These are phyloP conservation scores for Begonia loranthoides DNA, from an alignment of 306 rosid species.

Conservation along the genomic window DNA sequence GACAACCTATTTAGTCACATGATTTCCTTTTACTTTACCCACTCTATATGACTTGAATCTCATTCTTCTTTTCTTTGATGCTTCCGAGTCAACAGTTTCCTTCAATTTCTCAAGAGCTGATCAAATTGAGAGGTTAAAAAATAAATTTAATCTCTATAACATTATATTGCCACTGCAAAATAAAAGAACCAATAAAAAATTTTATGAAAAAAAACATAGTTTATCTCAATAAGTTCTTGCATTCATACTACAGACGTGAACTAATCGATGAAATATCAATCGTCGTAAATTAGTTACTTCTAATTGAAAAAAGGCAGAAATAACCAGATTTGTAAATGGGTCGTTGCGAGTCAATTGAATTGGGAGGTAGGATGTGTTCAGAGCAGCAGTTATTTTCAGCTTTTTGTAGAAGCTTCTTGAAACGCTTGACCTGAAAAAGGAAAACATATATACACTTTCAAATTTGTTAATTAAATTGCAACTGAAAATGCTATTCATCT, in stretches of 20 bases:
- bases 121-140: background rate
- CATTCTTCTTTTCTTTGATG: slow-evolving; percentile 31
- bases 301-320: slow-evolving; percentile 8
- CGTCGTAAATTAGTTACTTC: background rate
- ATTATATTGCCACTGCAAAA: background rate
- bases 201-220: background rate
- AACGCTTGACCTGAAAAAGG: slow-evolving; percentile 50
- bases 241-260: too few relatives aligned
- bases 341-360: slow-evolving; percentile 43
- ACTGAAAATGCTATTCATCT: too few relatives aligned
- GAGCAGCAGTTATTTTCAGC: slow-evolving; percentile 56
- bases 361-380: slow-evolving; percentile 35
- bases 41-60: slow-evolving; percentile 19
- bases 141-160: background rate
- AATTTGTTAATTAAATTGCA: slow-evolving; percentile 4
- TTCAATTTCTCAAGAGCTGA: slow-evolving; percentile 58
- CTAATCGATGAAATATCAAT: background rate
- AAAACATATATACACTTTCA: slow-evolving; percentile 6
- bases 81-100: slow-evolving; percentile 37
- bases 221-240: background rate
- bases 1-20: slow-evolving; percentile 10
- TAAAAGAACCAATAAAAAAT: background rate
- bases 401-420: slow-evolving; percentile 65
- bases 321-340: slow-evolving; percentile 55
- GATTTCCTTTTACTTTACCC: slow-evolving; percentile 11